These are phyloP conservation scores for Russula virescens DNA, from an alignment of 768 basidiomycete genomes.

Conservation along the genomic window DNA sequence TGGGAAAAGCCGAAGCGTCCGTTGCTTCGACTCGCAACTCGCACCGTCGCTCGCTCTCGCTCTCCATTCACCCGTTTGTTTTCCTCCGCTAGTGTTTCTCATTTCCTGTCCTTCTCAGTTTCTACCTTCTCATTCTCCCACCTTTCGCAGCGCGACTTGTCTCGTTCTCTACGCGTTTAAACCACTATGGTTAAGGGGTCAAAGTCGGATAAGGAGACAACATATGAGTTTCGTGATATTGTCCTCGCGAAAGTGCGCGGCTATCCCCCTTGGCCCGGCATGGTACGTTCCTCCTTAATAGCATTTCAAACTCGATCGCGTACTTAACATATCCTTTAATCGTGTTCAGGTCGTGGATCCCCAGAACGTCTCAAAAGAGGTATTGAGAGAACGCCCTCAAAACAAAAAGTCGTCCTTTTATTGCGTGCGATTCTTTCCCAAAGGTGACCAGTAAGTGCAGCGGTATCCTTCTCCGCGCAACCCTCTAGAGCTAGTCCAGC, in stretches of 20 bases:
- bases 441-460: slow-evolving; percentile 81
- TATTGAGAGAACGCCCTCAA: slow-evolving; percentile 64
- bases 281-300: slow-evolving; percentile 52
- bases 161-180: slow-evolving; percentile 19
- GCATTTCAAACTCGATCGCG: slow-evolving; percentile 17
- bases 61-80: not conserved
- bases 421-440: slow-evolving; percentile 85
- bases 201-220: slow-evolving; percentile 35
- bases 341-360: slow-evolving; percentile 74
- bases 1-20: slow-evolving; percentile 9
- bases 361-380: slow-evolving; percentile 50
- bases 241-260: slow-evolving; percentile 93
- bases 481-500: slow-evolving; percentile 37
- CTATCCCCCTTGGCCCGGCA: slow-evolving; percentile 91
- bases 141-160: not conserved
- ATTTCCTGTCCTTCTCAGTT: not conserved
- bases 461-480: slow-evolving; percentile 12
- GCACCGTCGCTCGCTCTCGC: not conserved
- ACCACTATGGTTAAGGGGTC: slow-evolving; percentile 33
- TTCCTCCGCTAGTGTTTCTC: not conserved
- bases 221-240: slow-evolving; percentile 71
- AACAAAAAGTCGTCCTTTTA: slow-evolving; percentile 68
- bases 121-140: not conserved
- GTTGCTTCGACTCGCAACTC: not conserved
- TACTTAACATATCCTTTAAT: slow-evolving; percentile 8